Percentiles rank a stretch among this genome's conserved stretches.
Evolutionary conservation across 2,329 filamentous ascomycete genomes (phyloP).

Genomic region (Pestalotiopsis sp.): DNA sequence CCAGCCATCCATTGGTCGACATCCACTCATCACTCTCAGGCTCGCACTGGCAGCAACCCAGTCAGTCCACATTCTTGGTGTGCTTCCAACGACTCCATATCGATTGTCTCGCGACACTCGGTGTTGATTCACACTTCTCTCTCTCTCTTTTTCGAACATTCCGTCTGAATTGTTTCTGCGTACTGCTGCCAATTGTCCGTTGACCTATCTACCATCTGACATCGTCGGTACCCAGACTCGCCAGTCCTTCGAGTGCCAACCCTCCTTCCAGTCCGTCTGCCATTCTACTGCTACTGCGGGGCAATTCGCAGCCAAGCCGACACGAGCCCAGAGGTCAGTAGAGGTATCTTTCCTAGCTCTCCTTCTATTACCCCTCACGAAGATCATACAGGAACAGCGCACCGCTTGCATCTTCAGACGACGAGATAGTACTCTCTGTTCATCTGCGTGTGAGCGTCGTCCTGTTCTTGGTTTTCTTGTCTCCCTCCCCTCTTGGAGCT

Average conservation of each 20-base stretch:
- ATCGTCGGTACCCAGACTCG: neutral
- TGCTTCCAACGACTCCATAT: neutral
- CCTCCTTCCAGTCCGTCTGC: neutral
- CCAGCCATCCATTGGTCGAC: neutral
- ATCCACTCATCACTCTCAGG: neutral
- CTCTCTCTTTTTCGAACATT: neutral
- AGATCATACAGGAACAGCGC: constrained; percentile 28
- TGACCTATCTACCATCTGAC: neutral
- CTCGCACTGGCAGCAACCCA: neutral
- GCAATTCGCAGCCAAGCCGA: constrained; percentile 5
- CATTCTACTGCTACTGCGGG: constrained; percentile 5
- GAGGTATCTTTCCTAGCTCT: constrained; percentile 19
- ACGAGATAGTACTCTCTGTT: neutral
- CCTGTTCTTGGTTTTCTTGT: neutral
- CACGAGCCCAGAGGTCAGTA: constrained; percentile 13
- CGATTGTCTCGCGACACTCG: neutral
- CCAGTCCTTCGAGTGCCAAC: neutral
- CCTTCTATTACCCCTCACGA: constrained; percentile 19
- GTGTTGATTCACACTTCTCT: neutral
- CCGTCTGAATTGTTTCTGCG: neutral
- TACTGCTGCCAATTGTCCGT: neutral
- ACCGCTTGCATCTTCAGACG: neutral
- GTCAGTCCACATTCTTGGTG: neutral
- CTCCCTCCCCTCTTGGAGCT: neutral
- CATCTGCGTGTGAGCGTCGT: neutral